A percentile compares a stretch with the other conserved stretches of the same genome.
phyloP scores from a whole-genome alignment of 495 filamentous ascomycete species.

The Penicillium simplicissimum region DNA sequence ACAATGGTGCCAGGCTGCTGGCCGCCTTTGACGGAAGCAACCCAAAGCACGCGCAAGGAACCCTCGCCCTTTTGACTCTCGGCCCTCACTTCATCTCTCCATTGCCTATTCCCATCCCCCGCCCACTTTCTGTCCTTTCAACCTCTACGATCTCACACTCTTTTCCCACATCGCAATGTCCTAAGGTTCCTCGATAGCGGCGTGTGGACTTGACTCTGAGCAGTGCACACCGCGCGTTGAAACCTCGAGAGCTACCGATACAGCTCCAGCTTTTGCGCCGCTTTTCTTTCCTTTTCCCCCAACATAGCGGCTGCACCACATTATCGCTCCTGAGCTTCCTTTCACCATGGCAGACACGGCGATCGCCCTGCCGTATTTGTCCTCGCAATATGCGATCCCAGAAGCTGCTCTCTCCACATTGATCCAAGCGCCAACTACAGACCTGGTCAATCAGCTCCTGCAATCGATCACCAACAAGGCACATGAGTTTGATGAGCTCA shows the following conservation, averaged over 20 bases:
- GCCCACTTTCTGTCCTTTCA: conserved; percentile 8
- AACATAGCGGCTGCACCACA: conserved; percentile 13
- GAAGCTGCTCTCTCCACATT: conserved; percentile 64
- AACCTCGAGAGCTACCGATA: conserved; percentile 8
- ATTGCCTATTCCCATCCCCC: conserved; percentile 11
- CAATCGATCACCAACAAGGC: conserved; percentile 68
- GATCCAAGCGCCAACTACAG: conserved; percentile 71
- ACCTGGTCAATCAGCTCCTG: conserved; percentile 71
- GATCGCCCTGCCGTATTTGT: conserved; percentile 73
- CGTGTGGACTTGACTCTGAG: conserved; percentile 26
- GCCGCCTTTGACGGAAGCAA: conserved; percentile 21
- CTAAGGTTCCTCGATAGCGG: conserved; percentile 17
- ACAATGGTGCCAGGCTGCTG: conserved; percentile 18
- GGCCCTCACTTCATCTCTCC: conserved; percentile 9
- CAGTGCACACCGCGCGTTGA: conserved; percentile 23
- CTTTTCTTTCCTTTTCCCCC: conserved; percentile 3
- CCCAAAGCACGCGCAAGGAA: conserved; percentile 22
- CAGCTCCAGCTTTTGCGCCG: conserved; percentile 15
- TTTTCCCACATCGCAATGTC: conserved; percentile 23
- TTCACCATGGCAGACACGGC: conserved; percentile 71
- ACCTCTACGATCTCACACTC: conserved; percentile 1
- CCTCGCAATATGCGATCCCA: conserved; percentile 71
- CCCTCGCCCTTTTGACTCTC: conserved; percentile 18
- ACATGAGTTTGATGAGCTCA: conserved; percentile 74
- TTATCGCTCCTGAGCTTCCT: conserved; percentile 18